Evolutionary conservation across 768 basidiomycete genomes (phyloP), one percentile per base, ranked within the genome.

Genomic region (Tylopilus sp.): DNA sequence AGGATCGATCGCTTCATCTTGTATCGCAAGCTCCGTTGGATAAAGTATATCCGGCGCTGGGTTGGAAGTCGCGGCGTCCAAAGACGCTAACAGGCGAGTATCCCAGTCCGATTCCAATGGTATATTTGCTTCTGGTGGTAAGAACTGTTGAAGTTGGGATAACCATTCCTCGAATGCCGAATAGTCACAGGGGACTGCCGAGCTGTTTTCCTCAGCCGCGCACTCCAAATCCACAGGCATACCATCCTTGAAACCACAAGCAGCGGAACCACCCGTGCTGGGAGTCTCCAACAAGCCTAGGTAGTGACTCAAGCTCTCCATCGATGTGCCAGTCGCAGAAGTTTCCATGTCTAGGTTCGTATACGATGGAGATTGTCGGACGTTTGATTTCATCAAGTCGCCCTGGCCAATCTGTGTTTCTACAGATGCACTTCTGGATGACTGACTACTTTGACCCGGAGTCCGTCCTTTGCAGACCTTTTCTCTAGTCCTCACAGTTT

Each of bases 121-220:
- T 33, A 37, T 24, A 13, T 38, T 54, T 31, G 46, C 25, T 21
- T 58, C 58, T n/a, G 45, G 40, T 33, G 72, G 61, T 8, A 78
- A 72, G 46, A 80, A 76, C 3, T 72, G 65, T 38, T 79, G 72
- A n/a, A 82, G 67, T 44, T 78, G 74, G 46, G 72, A 74, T 66
- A 82, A 71, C 79, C 79, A 82, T 33, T 72, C 77, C 55, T 82
- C 76, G 54, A 79, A 74, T 12, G 74, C 61, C 21, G 69, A 57
- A 45, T 72, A 70, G 57, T 81, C 79, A 36, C 68, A 59, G 14
- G 66, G 17, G 24, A 19, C 31, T 24, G 17, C 47, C 9, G 37
- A 52, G 33, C 47, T 13, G 33, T 41, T 36, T n/a, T 57, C 56
- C 29, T 54, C 63, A 28, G 45, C 47, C n/a, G 36, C 5, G 45